Conservation (phyloP, 2,329 filamentous ascomycete genomes). For the Aspergillus ochraceoroseus region DNA sequence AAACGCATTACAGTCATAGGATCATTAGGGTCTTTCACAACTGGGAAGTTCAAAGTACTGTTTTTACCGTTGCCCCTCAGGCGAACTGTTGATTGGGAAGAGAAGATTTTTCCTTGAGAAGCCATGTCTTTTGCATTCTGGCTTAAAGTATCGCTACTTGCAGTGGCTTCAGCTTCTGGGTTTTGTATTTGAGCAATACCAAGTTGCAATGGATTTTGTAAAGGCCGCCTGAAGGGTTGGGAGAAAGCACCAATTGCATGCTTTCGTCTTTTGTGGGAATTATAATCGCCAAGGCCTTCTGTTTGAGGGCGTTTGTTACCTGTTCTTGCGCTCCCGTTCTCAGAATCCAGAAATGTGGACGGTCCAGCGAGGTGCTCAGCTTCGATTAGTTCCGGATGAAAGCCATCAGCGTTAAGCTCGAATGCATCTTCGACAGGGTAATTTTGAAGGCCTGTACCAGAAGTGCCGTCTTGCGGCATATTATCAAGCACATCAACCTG, state of each 20-base stretch:
- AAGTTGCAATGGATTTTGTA: not conserved
- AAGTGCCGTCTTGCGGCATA: constrained; percentile 23
- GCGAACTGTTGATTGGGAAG: constrained; percentile 26
- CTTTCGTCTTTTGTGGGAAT: constrained; percentile 13
- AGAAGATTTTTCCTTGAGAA: constrained; percentile 20
- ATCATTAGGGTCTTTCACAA: constrained; percentile 72
- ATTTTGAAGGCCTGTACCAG: constrained; percentile 22
- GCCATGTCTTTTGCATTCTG: constrained; percentile 9
- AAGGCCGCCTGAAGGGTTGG: not conserved
- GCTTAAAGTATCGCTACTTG: constrained; percentile 7
- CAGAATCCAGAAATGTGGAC: not conserved
- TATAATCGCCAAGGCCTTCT: not conserved
- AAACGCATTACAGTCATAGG: constrained; percentile 58
- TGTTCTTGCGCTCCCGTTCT: not conserved
- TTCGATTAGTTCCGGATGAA: constrained; percentile 1
- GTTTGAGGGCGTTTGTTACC: constrained; percentile 2
- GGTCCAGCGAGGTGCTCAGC: not conserved
- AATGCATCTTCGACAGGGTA: not conserved
- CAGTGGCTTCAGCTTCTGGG: constrained; percentile 1
- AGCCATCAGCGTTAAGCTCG: not conserved
- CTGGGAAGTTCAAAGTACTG: constrained; percentile 59
- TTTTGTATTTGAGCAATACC: constrained; percentile 3
- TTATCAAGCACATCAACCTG: constrained; percentile 10
- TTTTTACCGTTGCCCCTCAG: constrained; percentile 32
- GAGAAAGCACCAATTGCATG: constrained; percentile 1